Base-by-base conservation (phyloP, 768 basidiomycete species). In the Cyclocybe aegerita region DNA sequence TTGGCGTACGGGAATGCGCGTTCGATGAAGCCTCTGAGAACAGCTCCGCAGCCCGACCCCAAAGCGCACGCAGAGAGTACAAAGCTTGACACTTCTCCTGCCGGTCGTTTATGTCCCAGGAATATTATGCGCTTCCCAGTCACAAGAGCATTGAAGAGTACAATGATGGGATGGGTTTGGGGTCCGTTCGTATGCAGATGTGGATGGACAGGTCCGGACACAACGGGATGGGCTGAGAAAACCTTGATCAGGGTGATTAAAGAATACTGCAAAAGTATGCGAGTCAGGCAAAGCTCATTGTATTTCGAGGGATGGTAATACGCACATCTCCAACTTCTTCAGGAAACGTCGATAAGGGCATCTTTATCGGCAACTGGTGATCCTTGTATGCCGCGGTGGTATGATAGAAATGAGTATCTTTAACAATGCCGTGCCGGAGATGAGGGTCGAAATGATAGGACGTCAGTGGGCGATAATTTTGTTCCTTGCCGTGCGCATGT, bases 61-160 rank as follows among this genome's bases (percentile, higher is more conserved):
- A 99, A 74, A 4, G 96, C 93, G 65, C 95, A 98, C 2, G 97
- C 94, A 4, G 95, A 89, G 10, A 98, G 77, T 5, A 99, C 97
- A 65, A 91, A 92, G 57, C 81, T 85, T 42, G 93, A 91, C 17
- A 98, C 94, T 62, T 89, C 83, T 9, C 90, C 88, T 0, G 96
- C 95, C 33, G 94, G 91, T 56, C 88, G 81, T 61, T 81, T 88
- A 62, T 97, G 87, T 0, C 95, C 94, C 48, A 98, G 72, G 70
- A 98, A 98, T 56, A 98, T 87, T 56, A 98, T 90, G n/a, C 95
- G 87, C 60, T 98, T 97, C 46, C 90, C 88, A 0, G 96, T 97
- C 5, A 98, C 77, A 52, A 99, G 80, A 3, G 95, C 97, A 67
- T 99, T 99, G 75, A 96, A 94, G 2, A 99, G 79, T 39, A 99